Percentiles rank a stretch among this genome's conserved stretches.
Conservation (phyloP, 257 asterid genomes). For the Nicotiana noctiflora region DNA sequence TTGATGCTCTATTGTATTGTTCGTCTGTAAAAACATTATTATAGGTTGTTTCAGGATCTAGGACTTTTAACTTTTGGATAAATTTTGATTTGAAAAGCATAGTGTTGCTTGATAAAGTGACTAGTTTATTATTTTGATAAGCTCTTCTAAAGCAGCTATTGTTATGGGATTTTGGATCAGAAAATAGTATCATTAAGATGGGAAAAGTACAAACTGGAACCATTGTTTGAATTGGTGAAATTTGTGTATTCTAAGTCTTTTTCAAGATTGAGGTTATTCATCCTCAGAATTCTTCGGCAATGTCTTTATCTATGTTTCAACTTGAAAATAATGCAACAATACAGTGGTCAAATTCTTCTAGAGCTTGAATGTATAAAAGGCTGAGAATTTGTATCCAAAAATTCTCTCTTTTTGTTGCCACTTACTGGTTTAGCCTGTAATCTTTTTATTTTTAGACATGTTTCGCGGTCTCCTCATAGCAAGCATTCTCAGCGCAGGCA, state of each 20-base stretch:
- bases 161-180: not conserved
- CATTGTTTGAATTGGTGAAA: slow-evolving; percentile 1
- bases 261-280: not conserved
- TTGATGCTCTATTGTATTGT: not conserved
- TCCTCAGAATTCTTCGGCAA: not conserved
- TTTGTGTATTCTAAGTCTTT: not conserved
- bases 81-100: not conserved
- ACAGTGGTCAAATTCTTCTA: slow-evolving; percentile 4
- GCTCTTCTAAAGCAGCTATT: not conserved
- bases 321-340: not conserved
- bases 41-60: not conserved
- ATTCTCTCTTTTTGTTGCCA: slow-evolving; percentile 20
- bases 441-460: slow-evolving; percentile 83
- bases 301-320: not conserved
- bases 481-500: slow-evolving; percentile 98
- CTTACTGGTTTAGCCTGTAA: slow-evolving; percentile 70
- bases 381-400: slow-evolving; percentile 27
- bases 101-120: not conserved
- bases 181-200: not conserved
- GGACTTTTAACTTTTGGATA: not conserved
- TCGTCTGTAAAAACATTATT: no score
- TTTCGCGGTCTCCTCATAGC: slow-evolving; percentile 98
- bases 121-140: not conserved
- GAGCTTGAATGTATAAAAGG: slow-evolving; percentile 27
- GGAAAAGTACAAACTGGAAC: not conserved